Percentiles rank a stretch among this genome's conserved stretches.
These are phyloP conservation scores for Fusarium paranaense DNA, from an alignment of 2,329 filamentous ascomycete genomes.

Conservation along the genomic window DNA sequence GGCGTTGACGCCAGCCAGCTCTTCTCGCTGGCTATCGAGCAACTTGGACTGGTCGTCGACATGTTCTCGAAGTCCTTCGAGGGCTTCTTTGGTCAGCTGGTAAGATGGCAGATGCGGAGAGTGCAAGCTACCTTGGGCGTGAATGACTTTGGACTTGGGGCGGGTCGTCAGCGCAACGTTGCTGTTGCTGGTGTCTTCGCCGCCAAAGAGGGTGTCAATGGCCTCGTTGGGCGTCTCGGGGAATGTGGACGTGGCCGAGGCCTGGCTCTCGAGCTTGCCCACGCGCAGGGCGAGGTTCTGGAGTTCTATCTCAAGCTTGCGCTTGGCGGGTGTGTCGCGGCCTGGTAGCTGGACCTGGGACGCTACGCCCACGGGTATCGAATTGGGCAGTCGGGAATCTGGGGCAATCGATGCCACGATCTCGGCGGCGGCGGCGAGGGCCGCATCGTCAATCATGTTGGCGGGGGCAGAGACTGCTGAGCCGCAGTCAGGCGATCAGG, in stretches of 20 bases:
- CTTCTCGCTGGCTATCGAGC: slow-evolving; percentile 86
- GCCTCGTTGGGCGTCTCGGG: slow-evolving; percentile 87
- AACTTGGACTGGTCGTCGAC: slow-evolving; percentile 94
- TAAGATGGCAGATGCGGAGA: slow-evolving; percentile 51
- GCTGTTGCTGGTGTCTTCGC: slow-evolving; percentile 55
- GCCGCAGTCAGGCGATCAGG: slow-evolving; percentile 42
- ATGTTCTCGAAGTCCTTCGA: slow-evolving; percentile 87
- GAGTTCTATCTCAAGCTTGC: slow-evolving; percentile 84
- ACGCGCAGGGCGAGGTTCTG: slow-evolving; percentile 81
- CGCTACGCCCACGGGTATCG: slow-evolving; percentile 56
- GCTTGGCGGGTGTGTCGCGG: slow-evolving; percentile 79
- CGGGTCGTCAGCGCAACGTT: slow-evolving; percentile 55
- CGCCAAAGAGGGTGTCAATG: slow-evolving; percentile 71
- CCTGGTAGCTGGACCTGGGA: slow-evolving; percentile 79
- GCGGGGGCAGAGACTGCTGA: slow-evolving; percentile 39
- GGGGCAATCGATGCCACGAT: slow-evolving; percentile 65
- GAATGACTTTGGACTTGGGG: slow-evolving; percentile 59
- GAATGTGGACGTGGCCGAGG: slow-evolving; percentile 71
- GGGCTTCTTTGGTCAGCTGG: slow-evolving; percentile 82
- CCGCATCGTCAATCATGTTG: slow-evolving; percentile 66
- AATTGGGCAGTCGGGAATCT: slow-evolving; percentile 54
- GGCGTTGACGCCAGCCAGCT: slow-evolving; percentile 86
- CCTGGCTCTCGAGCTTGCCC: slow-evolving; percentile 84
- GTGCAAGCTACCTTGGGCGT: slow-evolving; percentile 55
- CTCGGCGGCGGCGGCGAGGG: slow-evolving; percentile 64